phyloP scores from a whole-genome alignment of 768 basidiomycete species.

The Mycena amicta region DNA sequence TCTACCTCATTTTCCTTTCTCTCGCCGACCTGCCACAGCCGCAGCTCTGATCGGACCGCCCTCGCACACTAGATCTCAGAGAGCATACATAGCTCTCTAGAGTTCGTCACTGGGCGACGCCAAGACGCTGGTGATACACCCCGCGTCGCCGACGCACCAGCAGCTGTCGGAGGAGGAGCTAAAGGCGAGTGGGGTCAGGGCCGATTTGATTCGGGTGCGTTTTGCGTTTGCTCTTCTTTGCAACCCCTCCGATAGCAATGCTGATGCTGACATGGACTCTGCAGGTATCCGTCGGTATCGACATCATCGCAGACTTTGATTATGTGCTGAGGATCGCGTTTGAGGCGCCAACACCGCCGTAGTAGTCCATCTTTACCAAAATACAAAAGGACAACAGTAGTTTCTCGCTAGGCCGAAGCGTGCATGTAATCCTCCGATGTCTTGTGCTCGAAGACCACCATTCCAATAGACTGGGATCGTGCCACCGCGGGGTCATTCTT shows the following conservation, averaged over 20 bases:
- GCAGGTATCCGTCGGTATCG: constrained; percentile 48
- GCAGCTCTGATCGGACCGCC: no score
- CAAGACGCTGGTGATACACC: constrained; percentile 54
- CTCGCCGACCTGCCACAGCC: no score
- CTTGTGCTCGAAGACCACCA: no score
- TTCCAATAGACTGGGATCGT: no score
- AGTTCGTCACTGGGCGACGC: constrained; percentile 20
- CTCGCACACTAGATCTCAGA: no score
- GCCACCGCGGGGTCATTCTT: no score
- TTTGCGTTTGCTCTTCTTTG: constrained; percentile 57
- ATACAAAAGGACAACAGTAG: no score
- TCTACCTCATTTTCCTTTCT: no score
- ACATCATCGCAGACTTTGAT: constrained; percentile 49
- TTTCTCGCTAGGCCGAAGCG: no score
- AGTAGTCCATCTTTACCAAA: no score
- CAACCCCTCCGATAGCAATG: constrained; percentile 51
- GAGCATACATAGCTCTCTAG: no score
- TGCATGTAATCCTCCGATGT: no score
- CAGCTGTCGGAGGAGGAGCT: constrained; percentile 54
- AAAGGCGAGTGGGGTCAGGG: constrained; percentile 51
- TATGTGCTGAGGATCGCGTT: neutral
- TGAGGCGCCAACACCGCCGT: neutral
- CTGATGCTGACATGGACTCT: constrained; percentile 17
- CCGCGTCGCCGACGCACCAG: constrained; percentile 60
- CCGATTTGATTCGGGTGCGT: constrained; percentile 62